Evolutionary conservation across 768 basidiomycete species (phyloP), one percentile per base, ranked within the genome.

Genomic region (Tricholoma bakamatsutake): DNA sequence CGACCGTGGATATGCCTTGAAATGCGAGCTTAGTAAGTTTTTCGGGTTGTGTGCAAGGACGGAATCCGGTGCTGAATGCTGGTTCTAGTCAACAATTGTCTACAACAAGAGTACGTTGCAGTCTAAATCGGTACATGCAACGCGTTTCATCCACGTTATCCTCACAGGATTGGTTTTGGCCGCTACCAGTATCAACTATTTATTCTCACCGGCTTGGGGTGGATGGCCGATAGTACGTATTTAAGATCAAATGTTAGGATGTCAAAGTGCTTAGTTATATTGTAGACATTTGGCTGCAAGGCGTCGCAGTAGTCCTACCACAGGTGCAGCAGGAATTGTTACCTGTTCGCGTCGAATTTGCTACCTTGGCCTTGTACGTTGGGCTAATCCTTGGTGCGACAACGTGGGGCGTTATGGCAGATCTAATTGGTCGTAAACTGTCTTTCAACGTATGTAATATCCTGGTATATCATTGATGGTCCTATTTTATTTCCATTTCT

Each of bases 361-460:
- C 77, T 3, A 78, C 76, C 5, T 63, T 80, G 24, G 70, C 78
- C 0, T 70, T 80, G 18, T 81, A 73, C 58, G 74, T 72, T 7
- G 79, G 79, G 2, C 64, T 81, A 31, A 76, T 80, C n/a, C 64
- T 76, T 4, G 79, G 79, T 42, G 78, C 80, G 8, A 73, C 70
- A 4, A 65, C 62, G 3, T 81, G 80, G 80, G 80, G 80, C 17
- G 61, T 76, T 17, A 66, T 78, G 58, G 78, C 79, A 0, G 79
- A 81, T 58, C 60, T 79, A 50, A 73, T 80, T 28, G 80, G 80
- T 13, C 67, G 79, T 24, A 71, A 66, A 49, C 59, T 77, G 31
- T 79, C 75, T 21, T 78, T 79, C 63, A 79, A 79, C 45, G 68
- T 66, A 18, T 30, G 61, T 55, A 9, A 31, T 21, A 42, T 46